These are phyloP conservation scores for Solanum medicagineum DNA, from an alignment of 257 asterid species.

Conservation along the genomic window DNA sequence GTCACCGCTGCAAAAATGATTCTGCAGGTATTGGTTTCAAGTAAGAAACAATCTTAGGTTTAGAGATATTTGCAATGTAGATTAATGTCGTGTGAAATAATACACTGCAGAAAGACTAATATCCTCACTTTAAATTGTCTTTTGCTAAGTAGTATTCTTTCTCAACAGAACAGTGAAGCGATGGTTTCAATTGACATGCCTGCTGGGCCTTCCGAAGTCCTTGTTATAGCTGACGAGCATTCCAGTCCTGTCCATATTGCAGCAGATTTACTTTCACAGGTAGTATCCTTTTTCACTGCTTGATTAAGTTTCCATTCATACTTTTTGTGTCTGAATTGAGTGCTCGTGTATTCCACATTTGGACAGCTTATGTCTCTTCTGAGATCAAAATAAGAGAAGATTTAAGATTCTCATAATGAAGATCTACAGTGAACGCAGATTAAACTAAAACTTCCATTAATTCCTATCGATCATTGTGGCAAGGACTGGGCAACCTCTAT, in stretches of 20 bases:
- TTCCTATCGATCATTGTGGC: neutral
- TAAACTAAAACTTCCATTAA: neutral
- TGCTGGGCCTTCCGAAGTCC: slow-evolving; percentile 99
- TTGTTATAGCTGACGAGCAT: slow-evolving; percentile 79
- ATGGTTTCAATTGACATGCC: slow-evolving; percentile 99
- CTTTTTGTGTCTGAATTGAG: neutral
- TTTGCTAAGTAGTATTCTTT: slow-evolving; percentile 2
- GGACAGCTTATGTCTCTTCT: neutral
- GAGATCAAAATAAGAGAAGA: neutral
- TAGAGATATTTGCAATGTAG: neutral
- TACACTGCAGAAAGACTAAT: slow-evolving; percentile 1
- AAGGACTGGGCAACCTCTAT: neutral
- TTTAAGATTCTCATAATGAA: neutral
- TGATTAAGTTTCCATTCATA: neutral
- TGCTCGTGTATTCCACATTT: neutral
- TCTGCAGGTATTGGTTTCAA: slow-evolving; percentile 51
- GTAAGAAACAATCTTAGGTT: neutral
- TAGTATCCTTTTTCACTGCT: slow-evolving; percentile 7
- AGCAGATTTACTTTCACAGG: slow-evolving; percentile 97
- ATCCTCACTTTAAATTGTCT: neutral
- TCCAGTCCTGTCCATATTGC: slow-evolving; percentile 90
- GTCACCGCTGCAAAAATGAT: slow-evolving; percentile 98
- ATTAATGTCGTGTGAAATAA: neutral
- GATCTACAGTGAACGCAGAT: neutral
- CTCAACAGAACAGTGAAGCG: slow-evolving; percentile 86